Percentiles rank a stretch among this genome's conserved stretches.
Evolutionary conservation across 2,329 filamentous ascomycete genomes (phyloP).

Genomic region (Epichloe festucae): DNA sequence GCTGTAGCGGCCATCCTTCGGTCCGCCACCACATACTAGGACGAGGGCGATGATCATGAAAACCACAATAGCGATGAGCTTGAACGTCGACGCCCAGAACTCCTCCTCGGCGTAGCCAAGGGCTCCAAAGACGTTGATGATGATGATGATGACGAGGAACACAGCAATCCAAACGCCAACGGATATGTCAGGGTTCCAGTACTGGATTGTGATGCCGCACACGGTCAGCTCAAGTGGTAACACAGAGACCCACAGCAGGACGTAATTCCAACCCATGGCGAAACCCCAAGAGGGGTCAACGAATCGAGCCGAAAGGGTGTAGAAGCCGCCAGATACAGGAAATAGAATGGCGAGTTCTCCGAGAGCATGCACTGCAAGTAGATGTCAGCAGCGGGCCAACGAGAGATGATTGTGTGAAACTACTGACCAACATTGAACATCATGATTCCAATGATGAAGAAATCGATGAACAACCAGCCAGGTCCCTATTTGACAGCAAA

Average conservation of each 20-base stretch:
- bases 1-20: conserved; percentile 29
- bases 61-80: conserved; percentile 39
- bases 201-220: conserved; percentile 36
- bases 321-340: conserved; percentile 48
- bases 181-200: conserved; percentile 33
- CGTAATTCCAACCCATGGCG: conserved; percentile 38
- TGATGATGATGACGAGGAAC: conserved; percentile 31
- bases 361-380: conserved; percentile 35
- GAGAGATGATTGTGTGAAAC: neutral
- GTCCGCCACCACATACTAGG: conserved; percentile 46
- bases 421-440: conserved; percentile 39
- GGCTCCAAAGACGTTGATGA: conserved; percentile 39
- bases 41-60: conserved; percentile 49
- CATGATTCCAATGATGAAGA: conserved; percentile 45
- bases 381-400: neutral
- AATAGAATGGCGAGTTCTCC: conserved; percentile 46
- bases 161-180: conserved; percentile 36
- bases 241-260: conserved; percentile 35
- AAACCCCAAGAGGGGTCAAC: conserved; percentile 46
- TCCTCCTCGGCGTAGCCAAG: conserved; percentile 38
- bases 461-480: conserved; percentile 32
- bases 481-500: conserved; percentile 20
- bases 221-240: conserved; percentile 36
- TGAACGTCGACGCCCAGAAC: conserved; percentile 38
- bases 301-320: conserved; percentile 44